These are phyloP conservation scores for Eucalyptus tenuipes DNA, from an alignment of 345 rosid genomes.

Conservation along the genomic window DNA sequence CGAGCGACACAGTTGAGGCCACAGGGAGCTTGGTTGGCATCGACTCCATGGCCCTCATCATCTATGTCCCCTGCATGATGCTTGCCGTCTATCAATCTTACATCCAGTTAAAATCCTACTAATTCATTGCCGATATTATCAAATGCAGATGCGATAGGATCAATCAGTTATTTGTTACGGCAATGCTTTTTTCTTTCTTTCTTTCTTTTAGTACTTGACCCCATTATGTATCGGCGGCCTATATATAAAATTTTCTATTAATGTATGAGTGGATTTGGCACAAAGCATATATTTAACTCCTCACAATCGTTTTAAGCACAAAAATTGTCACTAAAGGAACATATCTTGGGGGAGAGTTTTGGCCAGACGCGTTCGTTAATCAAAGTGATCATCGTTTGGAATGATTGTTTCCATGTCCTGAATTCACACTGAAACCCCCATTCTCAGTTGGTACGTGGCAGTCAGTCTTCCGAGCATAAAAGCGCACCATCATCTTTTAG, in stretches of 20 bases:
- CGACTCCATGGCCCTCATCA: slow-evolving; percentile 2
- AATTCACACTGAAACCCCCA: not conserved
- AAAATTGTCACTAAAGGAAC: too few species aligned
- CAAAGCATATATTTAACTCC: not conserved
- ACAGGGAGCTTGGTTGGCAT: not conserved
- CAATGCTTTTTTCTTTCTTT: not conserved
- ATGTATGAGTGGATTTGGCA: not conserved
- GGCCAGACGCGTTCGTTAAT: too few species aligned
- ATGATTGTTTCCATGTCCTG: not conserved
- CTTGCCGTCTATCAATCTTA: not conserved
- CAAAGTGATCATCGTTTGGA: too few species aligned
- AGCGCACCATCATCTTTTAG: not conserved
- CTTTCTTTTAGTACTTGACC: not conserved
- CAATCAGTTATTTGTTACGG: not conserved
- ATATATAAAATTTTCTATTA: not conserved
- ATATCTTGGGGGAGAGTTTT: not conserved
- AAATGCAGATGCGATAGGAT: not conserved
- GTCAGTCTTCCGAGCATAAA: not conserved
- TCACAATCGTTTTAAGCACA: not conserved
- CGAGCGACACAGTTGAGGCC: not conserved
- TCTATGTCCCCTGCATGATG: not conserved
- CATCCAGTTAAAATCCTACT: too few species aligned
- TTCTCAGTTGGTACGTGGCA: not conserved
- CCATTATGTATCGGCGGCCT: not conserved
- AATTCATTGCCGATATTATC: not conserved